These are phyloP conservation scores for Colletotrichum sp. DNA, from an alignment of 2,329 filamentous ascomycete species.

Conservation along the genomic window DNA sequence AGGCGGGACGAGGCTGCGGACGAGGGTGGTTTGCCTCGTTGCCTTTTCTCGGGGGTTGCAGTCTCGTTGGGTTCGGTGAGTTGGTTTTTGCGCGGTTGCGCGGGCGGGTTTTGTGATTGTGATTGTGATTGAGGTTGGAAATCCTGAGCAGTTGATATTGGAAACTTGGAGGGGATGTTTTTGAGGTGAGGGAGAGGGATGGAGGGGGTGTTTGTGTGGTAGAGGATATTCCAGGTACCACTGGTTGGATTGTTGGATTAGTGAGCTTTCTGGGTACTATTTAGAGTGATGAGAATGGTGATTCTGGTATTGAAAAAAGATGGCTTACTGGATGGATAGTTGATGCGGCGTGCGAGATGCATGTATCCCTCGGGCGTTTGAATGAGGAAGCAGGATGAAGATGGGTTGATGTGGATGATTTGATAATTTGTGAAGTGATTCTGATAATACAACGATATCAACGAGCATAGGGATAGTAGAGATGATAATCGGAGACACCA, in stretches of 20 bases:
- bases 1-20: neutral
- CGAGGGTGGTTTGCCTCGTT: neutral
- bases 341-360: neutral
- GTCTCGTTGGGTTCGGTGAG: neutral
- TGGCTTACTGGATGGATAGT: neutral
- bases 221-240: neutral
- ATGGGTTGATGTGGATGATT: too few relatives aligned
- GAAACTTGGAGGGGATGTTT: neutral
- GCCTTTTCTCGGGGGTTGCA: neutral
- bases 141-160: too few relatives aligned
- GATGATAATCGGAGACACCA: fast-evolving
- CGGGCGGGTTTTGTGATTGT: fast-evolving
- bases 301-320: neutral
- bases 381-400: too few relatives aligned
- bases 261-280: neutral
- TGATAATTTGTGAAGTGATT: too few relatives aligned
- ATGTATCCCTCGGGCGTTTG: too few relatives aligned
- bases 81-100: neutral
- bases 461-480: fast-evolving
- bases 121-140: neutral
- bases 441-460: too few relatives aligned
- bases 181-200: neutral
- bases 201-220: neutral
- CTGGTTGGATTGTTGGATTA: neutral
- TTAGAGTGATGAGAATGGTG: neutral